These are phyloP conservation scores for Penstemon barbatus DNA, from an alignment of 257 asterid genomes.

Conservation along the genomic window DNA sequence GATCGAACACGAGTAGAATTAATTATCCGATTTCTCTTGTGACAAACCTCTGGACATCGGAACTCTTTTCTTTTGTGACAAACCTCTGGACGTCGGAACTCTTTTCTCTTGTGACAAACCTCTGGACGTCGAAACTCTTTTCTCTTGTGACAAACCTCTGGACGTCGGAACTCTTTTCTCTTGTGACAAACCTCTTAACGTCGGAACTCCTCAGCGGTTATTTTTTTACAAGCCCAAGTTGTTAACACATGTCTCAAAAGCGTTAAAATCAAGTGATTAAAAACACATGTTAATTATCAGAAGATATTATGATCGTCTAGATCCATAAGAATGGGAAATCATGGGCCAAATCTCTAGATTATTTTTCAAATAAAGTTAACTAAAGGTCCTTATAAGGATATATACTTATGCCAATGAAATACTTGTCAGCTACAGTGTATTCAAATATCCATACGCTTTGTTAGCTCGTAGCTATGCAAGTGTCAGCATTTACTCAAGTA, in stretches of 20 bases:
- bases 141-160: too few species aligned
- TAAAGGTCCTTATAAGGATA: neutral
- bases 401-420: too few species aligned
- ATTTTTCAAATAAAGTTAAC: slow-evolving; percentile 15
- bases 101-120: too few species aligned
- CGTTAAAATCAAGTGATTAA: slow-evolving; percentile 7
- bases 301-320: neutral
- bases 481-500: too few species aligned
- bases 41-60: slow-evolving; percentile 2
- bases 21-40: neutral
- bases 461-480: too few species aligned
- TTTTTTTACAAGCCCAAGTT: slow-evolving; percentile 1
- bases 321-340: neutral
- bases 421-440: too few species aligned
- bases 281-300: neutral
- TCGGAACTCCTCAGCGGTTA: neutral
- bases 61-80: slow-evolving; percentile 4
- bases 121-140: too few species aligned
- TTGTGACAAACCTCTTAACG: too few species aligned
- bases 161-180: too few species aligned
- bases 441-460: too few species aligned
- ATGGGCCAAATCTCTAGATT: neutral
- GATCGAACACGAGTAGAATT: slow-evolving; percentile 11
- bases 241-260: neutral
- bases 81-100: neutral